These are phyloP conservation scores for Inga laurina DNA, from an alignment of 306 rosid species.

Conservation along the genomic window DNA sequence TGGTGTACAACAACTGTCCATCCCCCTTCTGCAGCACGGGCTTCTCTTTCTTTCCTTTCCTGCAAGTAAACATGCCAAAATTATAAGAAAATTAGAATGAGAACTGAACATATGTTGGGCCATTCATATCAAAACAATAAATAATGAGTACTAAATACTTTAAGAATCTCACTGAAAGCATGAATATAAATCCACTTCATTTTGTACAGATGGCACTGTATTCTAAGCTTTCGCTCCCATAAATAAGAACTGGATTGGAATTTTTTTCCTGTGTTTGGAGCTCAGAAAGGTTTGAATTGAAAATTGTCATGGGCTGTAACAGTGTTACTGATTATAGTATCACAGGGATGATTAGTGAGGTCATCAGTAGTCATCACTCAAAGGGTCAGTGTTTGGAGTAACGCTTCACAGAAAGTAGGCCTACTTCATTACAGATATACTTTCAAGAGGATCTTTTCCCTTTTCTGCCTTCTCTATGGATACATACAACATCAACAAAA, in stretches of 20 bases:
- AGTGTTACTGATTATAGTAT: neutral
- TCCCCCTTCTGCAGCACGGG: conserved; percentile 75
- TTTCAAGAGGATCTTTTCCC: neutral
- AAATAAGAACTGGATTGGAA: neutral
- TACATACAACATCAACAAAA: neutral
- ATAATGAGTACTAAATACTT: neutral
- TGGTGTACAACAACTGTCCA: conserved; percentile 89
- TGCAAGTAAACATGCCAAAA: conserved; percentile 42
- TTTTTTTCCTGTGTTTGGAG: neutral
- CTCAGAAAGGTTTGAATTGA: neutral
- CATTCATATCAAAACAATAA: conserved; percentile 3
- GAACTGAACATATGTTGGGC: neutral
- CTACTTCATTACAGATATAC: neutral
- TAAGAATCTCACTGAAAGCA: neutral
- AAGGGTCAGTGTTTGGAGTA: neutral
- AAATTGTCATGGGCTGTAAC: neutral
- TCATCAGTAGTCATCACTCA: too few relatives aligned
- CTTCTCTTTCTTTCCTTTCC: conserved; percentile 77
- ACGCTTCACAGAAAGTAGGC: neutral
- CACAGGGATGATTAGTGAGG: neutral
- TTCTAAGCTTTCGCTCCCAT: neutral
- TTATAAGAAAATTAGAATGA: conserved; percentile 6
- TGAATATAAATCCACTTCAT: neutral
- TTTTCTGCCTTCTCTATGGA: neutral
- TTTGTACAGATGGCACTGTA: neutral